These are phyloP conservation scores for Saccharomyces hybrid DNA, from an alignment of 1,139 yeast species.

Conservation along the genomic window DNA sequence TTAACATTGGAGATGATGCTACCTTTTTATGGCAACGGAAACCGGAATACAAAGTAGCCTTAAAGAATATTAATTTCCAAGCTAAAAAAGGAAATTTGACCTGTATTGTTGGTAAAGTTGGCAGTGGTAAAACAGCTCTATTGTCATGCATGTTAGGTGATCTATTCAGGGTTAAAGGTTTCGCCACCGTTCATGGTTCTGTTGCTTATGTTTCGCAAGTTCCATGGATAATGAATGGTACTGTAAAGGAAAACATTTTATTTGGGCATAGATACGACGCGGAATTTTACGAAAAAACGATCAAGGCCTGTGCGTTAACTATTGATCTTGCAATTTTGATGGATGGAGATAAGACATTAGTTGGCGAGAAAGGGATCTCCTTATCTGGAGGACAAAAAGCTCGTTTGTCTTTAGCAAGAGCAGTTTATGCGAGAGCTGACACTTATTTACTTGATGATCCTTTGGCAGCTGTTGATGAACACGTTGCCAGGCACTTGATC, in stretches of 20 bases:
- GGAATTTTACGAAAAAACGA: slow-evolving; percentile 65
- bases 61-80: slow-evolving; percentile 57
- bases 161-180: slow-evolving; percentile 69
- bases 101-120: slow-evolving; percentile 90
- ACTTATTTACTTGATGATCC: slow-evolving; percentile 85
- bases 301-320: slow-evolving; percentile 83
- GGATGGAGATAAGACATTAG: slow-evolving; percentile 84
- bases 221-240: slow-evolving; percentile 96
- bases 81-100: slow-evolving; percentile 76
- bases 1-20: slow-evolving; percentile 54
- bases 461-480: slow-evolving; percentile 93
- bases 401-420: slow-evolving; percentile 84
- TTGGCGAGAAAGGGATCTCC: slow-evolving; percentile 96
- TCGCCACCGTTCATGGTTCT: slow-evolving; percentile 64
- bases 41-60: slow-evolving; percentile 70
- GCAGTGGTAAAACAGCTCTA: slow-evolving; percentile 84
- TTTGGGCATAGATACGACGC: slow-evolving; percentile 85
- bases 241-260: slow-evolving; percentile 79
- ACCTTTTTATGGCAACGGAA: slow-evolving; percentile 85
- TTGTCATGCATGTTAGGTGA: slow-evolving; percentile 83
- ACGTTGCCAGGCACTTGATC: slow-evolving; percentile 79
- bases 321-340: slow-evolving; percentile 73
- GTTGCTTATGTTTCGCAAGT: slow-evolving; percentile 88
- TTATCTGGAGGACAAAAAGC: slow-evolving; percentile 97
- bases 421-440: slow-evolving; percentile 92